Base-by-base conservation (phyloP, 345 rosid species). In the Camelina laxa region DNA sequence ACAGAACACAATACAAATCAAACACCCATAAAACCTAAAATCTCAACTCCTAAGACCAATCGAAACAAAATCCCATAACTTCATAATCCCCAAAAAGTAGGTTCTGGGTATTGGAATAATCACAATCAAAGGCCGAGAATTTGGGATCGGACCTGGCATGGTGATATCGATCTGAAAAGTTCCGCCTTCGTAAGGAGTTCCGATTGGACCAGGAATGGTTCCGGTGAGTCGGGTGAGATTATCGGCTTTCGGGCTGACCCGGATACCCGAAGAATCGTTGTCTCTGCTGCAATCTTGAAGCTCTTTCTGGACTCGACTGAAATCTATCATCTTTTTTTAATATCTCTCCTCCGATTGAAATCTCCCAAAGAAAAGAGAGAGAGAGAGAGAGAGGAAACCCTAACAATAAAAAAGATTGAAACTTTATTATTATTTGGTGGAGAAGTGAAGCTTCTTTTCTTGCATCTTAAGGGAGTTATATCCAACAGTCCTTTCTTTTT, bases 111-210 rank as follows among this genome's bases (percentile, higher is more conserved):
- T 33, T 24, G 44, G 30, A 53, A 63, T 17, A 9, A 3, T 0
- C 4, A 48, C 44, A 51, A 60, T 63, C 44, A 53, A 51, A 9
- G 7, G 4, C 0, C 13, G 21, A 2, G 20, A 13, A 45, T n/a
- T 35, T 22, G 6, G 8, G 5, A 4, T 41, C 60, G 14, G 21
- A 92, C 98, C 95, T 39, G 96, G 88, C 21, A 92, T 83, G 0
- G 87, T 72, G 85, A 95, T 95, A 65, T 95, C 97, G 56, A 95
- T 88, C 75, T 85, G 90, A 80, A 90, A 95, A 56, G 85, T 84
- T 44, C 97, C 97, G 22, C 97, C 99, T 80, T 95, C 97, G 51
- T 92, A 95, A 55, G 99, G 99, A 75, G 97, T 90, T 17, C 88
- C 92, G 39, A 82, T 19, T 0, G 99, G 99, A 1, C 99, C 99